Evolutionary conservation across 345 rosid species (phyloP).

Genomic region (Eucalyptus lansdowneana): DNA sequence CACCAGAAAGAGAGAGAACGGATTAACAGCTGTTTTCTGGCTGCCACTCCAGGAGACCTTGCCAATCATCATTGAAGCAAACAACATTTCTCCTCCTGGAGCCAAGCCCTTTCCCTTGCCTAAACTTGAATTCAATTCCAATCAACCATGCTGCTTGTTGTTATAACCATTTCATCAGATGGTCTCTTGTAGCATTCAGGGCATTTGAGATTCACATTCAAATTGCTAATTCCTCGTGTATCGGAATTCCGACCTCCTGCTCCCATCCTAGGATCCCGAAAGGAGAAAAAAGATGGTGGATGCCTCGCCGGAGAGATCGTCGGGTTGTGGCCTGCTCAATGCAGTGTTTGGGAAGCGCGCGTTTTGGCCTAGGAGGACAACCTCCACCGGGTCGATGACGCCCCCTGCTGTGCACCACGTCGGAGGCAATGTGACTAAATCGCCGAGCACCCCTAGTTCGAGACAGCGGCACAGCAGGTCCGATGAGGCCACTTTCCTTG

Average conservation of each 20-base stretch:
- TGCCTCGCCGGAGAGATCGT: conserved; percentile 25
- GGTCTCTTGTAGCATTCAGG: neutral
- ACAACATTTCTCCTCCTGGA: neutral
- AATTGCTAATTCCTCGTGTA: neutral
- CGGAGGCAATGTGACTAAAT: conserved; percentile 12
- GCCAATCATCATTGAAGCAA: neutral
- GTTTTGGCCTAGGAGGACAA: conserved; percentile 47
- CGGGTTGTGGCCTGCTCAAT: conserved; percentile 57
- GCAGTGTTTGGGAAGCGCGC: conserved; percentile 50
- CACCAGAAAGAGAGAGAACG: conserved; percentile 3
- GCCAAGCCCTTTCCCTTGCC: neutral
- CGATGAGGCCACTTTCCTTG: conserved; percentile 24
- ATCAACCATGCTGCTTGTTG: neutral
- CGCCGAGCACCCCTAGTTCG: conserved; percentile 15
- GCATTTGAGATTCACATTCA: neutral
- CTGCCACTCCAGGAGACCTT: conserved; percentile 24
- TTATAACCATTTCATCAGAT: neutral
- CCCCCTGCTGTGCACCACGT: neutral
- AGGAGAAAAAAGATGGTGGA: conserved; percentile 9
- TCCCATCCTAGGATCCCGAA: neutral
- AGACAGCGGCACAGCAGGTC: conserved; percentile 33
- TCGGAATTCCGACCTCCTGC: neutral
- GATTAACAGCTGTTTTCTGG: neutral
- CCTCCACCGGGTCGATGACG: conserved; percentile 35
- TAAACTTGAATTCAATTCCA: neutral